Base-by-base conservation (phyloP, 1,139 yeast genomes). In the Candida sanyaensis region DNA sequence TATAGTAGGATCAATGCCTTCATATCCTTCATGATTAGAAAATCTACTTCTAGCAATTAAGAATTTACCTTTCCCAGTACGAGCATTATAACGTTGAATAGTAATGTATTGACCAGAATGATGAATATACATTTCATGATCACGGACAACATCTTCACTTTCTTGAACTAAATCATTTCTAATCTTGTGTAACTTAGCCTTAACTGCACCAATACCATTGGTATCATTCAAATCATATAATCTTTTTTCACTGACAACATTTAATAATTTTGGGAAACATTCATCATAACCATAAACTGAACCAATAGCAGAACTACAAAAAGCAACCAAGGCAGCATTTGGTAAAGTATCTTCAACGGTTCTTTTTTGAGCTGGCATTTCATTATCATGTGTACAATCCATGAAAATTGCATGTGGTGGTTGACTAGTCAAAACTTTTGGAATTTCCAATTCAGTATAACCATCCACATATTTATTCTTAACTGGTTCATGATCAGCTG, bases 381-480 rank as follows among this genome's bases (percentile, higher is more conserved):
- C 95, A 61, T 93, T 93, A 66, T 93, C 99, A 65, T 93, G 99
- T 3, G 98, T 92, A 61, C 97, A 92, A 64, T 93, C 99, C 97
- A 93, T 92, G 60, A 93, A 88, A 58, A 93, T 74, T 0, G 98
- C 97, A 67, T 91, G 98, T 3, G 96, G 96, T 11, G 85, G 83
- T 39, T 85, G 80, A 7, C 83, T 73, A 1, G 83, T 76, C 45
- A 89, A 76, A 11, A 83, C 75, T 55, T 77, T 79, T 2, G 93
- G 92, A 43, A 86, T 75, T 50, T 82, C 83, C 50, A 86, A 68
- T 61, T 85, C 89, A 3, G 74, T 61, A 44, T 60, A 62, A 11
- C 86, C 79, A 6, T 69, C 73, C n/a, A 65, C 49, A 45, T 50
- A 73, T 59, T 50, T 65, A 53, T 45, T 60, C 51, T 50, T 57